Evolutionary conservation across 1,284 basidiomycete genomes (phyloP).

Genomic region (Macrocystidia cucumis): DNA sequence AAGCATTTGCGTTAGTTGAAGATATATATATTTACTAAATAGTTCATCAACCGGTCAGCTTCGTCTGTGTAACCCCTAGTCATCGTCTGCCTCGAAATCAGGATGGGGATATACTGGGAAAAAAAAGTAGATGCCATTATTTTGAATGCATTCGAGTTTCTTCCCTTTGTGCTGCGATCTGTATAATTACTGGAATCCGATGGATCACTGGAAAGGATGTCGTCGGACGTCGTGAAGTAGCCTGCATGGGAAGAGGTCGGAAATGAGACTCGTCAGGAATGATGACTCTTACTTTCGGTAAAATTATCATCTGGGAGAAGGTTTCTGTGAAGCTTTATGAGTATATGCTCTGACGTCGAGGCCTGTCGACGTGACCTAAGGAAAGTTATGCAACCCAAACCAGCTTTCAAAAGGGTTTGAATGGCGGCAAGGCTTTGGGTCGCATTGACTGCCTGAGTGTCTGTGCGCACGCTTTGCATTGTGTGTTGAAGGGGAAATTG

Average conservation of each 20-base stretch:
- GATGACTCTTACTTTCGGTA: conserved; percentile 43
- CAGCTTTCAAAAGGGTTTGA: conserved; percentile 63
- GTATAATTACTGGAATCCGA: conserved; percentile 26
- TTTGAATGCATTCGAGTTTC: conserved; percentile 46
- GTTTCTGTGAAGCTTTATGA: conserved; percentile 33
- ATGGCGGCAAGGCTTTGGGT: conserved; percentile 60
- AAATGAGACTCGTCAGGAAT: conserved; percentile 8
- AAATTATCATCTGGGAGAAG: conserved; percentile 77
- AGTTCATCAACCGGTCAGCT: conserved; percentile 72
- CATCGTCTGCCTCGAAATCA: conserved; percentile 41
- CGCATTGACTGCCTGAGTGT: conserved; percentile 39
- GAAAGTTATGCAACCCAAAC: conserved; percentile 72
- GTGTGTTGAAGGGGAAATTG: too few species aligned
- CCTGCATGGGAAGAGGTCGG: conserved; percentile 23
- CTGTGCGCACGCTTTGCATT: conserved; percentile 19
- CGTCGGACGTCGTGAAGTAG: conserved; percentile 44
- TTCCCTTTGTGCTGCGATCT: conserved; percentile 20
- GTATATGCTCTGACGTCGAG: conserved; percentile 6
- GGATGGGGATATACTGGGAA: not conserved
- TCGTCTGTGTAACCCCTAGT: conserved; percentile 71
- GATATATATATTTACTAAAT: conserved; percentile 41
- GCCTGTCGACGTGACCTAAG: conserved; percentile 39
- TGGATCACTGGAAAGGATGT: conserved; percentile 28
- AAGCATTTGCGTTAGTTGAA: conserved; percentile 6
- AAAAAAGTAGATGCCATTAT: conserved; percentile 32